Evolutionary conservation across 257 asterid genomes (phyloP).

Genomic region (Jacaranda copaia): DNA sequence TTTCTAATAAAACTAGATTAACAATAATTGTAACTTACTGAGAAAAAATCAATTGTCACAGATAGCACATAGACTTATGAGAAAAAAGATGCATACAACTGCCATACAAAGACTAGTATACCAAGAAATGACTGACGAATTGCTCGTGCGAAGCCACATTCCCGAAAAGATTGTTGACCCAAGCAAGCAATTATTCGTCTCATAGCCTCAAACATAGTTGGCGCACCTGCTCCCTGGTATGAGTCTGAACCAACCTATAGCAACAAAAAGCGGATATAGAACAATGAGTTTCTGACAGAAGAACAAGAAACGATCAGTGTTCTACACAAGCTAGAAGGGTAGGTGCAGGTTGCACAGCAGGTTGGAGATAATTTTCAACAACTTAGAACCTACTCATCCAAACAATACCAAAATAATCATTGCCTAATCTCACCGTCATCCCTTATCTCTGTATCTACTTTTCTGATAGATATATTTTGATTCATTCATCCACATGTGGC

Average conservation of each 20-base stretch:
- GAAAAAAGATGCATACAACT: constrained; percentile 18
- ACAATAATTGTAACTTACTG: neutral
- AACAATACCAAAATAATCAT: neutral
- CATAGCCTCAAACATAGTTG: constrained; percentile 98
- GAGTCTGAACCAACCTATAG: constrained; percentile 96
- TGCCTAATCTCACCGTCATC: constrained; percentile 10
- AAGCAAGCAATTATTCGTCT: constrained; percentile 76
- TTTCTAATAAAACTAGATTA: constrained; percentile 5
- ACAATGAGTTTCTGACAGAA: constrained; percentile 3
- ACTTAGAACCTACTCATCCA: neutral
- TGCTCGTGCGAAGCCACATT: constrained; percentile 75
- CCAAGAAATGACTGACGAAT: constrained; percentile 92
- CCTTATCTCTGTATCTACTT: constrained; percentile 6
- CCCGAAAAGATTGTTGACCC: constrained; percentile 64
- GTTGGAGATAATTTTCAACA: neutral
- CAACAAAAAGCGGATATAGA: constrained; percentile 31
- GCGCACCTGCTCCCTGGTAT: constrained; percentile 99
- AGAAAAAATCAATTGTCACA: constrained; percentile 21
- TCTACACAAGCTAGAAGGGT: constrained; percentile 10
- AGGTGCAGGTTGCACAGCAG: constrained; percentile 21
- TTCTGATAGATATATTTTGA: constrained; percentile 9
- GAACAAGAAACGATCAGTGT: neutral
- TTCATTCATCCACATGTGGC: neutral
- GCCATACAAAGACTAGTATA: constrained; percentile 41
- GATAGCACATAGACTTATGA: constrained; percentile 13